Evolutionary conservation across 1,284 basidiomycete genomes (phyloP).

Genomic region (Austroboletus novae-zelandiae): DNA sequence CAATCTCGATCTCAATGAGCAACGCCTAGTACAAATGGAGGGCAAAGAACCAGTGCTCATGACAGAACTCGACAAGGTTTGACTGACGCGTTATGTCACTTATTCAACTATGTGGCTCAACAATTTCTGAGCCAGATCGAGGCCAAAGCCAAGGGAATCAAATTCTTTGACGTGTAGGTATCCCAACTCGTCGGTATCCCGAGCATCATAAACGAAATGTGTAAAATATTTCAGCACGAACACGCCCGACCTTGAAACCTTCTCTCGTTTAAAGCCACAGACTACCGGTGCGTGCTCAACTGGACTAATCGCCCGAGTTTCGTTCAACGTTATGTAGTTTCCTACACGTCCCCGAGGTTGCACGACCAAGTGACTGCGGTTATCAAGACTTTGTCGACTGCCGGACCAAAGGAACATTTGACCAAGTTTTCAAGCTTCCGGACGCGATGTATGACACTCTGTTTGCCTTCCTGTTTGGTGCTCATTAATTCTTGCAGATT

Average conservation of each 20-base stretch:
- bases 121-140: constrained; percentile 47
- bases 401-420: constrained; percentile 67
- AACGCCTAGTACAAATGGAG: constrained; percentile 74
- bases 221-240: constrained; percentile 58
- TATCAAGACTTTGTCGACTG: constrained; percentile 63
- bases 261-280: constrained; percentile 37
- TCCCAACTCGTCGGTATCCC: constrained; percentile 1
- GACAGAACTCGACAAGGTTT: constrained; percentile 80
- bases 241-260: constrained; percentile 57
- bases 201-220: constrained; percentile 12
- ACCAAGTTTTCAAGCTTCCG: constrained; percentile 73
- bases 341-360: constrained; percentile 58
- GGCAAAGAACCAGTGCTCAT: constrained; percentile 71
- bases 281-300: constrained; percentile 37
- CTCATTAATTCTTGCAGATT: constrained; percentile 49
- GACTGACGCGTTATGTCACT: neutral
- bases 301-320: neutral
- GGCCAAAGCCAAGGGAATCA: constrained; percentile 70
- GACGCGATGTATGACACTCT: constrained; percentile 56
- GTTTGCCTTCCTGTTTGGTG: constrained; percentile 24
- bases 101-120: no score
- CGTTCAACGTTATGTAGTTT: constrained; percentile 35
- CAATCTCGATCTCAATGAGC: constrained; percentile 65
- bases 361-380: constrained; percentile 58
- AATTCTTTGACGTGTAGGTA: constrained; percentile 85